Evolutionary conservation across 2,329 filamentous ascomycete species (phyloP), one percentile per base, ranked within the genome.

Genomic region (Penicillium capsulatum): DNA sequence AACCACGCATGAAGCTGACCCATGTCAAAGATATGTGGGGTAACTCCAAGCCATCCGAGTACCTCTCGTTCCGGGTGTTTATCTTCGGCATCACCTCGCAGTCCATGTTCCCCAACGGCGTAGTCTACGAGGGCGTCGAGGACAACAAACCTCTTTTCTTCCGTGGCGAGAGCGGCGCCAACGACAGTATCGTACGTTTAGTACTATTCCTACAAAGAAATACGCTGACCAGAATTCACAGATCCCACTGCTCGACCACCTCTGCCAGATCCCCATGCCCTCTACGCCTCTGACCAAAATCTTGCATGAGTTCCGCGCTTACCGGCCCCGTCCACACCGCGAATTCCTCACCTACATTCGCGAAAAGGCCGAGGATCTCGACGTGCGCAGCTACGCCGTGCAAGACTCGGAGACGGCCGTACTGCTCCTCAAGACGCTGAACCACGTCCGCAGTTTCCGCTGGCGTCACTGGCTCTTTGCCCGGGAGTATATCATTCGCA

Each of bases 1-100:
- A 17, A n/a, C n/a, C n/a, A n/a, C n/a, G n/a, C n/a, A n/a, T n/a
- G n/a, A n/a, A n/a, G n/a, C n/a, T n/a, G n/a, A n/a, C n/a, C n/a
- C n/a, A n/a, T n/a, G n/a, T n/a, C n/a, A n/a, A n/a, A n/a, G n/a
- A 73, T 31, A 97, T 97, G 91, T 96, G 90, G 91, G 76, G 76
- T 44, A 86, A 89, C 64, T 92, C 86, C 40, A 85, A 86, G 54
- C 90, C 90, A 2, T 75, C 77, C 13, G 80, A 88, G 51, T 96
- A 96, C 69, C 87, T 85, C 43, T 84, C 79, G 53, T 96, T 95
- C 78, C 84, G 90, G 28, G 94, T 91, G 8, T 96, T 96, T 72
- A 96, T 96, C 70, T 95, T 95, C 60, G 91, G 91, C 54, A 95
- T 96, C 66, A 94, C 88, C 1, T 84, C 80, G 33, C 90, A 96